Conservation (phyloP, 805 yeast species). For the Cyberlindnera misumaiensis region DNA sequence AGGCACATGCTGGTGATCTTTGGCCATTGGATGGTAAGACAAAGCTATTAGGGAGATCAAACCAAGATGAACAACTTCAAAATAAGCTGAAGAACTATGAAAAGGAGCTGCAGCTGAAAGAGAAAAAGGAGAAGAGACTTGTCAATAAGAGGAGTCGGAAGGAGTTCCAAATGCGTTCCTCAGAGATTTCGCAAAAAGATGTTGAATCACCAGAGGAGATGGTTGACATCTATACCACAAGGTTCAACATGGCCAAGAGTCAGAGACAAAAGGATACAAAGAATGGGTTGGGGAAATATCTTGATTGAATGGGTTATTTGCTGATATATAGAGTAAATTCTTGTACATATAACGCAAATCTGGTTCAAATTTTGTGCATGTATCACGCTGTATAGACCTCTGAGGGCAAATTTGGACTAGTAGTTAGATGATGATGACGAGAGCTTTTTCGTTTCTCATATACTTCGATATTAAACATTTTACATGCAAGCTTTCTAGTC, state of each 20-base stretch:
- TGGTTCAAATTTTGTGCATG: too few species aligned
- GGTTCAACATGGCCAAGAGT: conserved; percentile 20
- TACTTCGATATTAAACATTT: too few species aligned
- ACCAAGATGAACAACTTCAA: conserved; percentile 23
- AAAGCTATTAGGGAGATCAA: conserved; percentile 31
- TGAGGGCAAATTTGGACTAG: too few species aligned
- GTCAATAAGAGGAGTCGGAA: conserved; percentile 12
- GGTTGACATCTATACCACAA: conserved; percentile 19
- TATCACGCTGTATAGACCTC: too few species aligned
- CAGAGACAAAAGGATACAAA: conserved; percentile 22
- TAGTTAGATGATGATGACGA: too few species aligned
- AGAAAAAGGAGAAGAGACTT: conserved; percentile 12
- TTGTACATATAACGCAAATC: background rate
- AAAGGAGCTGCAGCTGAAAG: conserved; percentile 18
- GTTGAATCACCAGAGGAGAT: conserved; percentile 18
- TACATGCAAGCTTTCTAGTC: too few species aligned
- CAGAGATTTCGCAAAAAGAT: conserved; percentile 10
- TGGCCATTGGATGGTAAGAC: conserved; percentile 75
- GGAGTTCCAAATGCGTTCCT: conserved; percentile 9
- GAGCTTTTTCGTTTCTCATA: too few species aligned
- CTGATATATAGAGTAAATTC: too few species aligned
- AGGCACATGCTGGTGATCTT: conserved; percentile 74
- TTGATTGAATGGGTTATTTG: background rate
- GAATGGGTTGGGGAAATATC: conserved; percentile 8
- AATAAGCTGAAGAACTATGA: conserved; percentile 30